Conservation (phyloP, 495 filamentous ascomycete genomes). For the Trichoderma reesei region DNA sequence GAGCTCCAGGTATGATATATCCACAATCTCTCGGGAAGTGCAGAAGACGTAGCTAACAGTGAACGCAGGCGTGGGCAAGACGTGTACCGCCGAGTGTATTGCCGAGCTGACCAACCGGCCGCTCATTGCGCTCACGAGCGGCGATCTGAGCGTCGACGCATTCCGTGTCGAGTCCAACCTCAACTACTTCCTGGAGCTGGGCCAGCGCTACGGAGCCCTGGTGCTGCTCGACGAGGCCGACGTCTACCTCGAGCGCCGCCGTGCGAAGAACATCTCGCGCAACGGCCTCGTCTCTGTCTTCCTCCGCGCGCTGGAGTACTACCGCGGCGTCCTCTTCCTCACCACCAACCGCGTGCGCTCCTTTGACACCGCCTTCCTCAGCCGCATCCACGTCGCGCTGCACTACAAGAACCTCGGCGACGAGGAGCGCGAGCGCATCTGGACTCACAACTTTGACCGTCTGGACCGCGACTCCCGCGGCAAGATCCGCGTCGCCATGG, state of each 20-base stretch:
- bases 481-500: slow-evolving; percentile 22
- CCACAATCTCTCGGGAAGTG: too few species aligned
- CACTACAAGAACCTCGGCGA: slow-evolving; percentile 29
- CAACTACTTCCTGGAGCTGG: slow-evolving; percentile 30
- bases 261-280: slow-evolving; percentile 58
- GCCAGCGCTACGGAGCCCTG: slow-evolving; percentile 34
- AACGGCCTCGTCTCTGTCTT: slow-evolving; percentile 69
- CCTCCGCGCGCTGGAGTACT: slow-evolving; percentile 33
- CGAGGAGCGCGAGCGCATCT: slow-evolving; percentile 27
- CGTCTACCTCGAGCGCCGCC: slow-evolving; percentile 52
- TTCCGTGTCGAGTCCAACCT: slow-evolving; percentile 27
- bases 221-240: slow-evolving; percentile 37
- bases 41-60: too few species aligned
- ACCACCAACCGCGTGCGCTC: slow-evolving; percentile 36
- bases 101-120: slow-evolving; percentile 30
- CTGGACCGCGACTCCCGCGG: slow-evolving; percentile 23
- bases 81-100: slow-evolving; percentile 36
- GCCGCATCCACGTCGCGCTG: slow-evolving; percentile 34
- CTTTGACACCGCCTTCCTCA: slow-evolving; percentile 34
- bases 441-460: slow-evolving; percentile 31
- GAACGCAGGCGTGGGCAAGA: slow-evolving; percentile 31
- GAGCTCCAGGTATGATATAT: slow-evolving; percentile 29
- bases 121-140: slow-evolving; percentile 28
- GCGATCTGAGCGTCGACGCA: slow-evolving; percentile 25
- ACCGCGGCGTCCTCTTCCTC: slow-evolving; percentile 31